Evolutionary conservation across 495 filamentous ascomycete species (phyloP).

Genomic region (Talaromyces borbonicus): DNA sequence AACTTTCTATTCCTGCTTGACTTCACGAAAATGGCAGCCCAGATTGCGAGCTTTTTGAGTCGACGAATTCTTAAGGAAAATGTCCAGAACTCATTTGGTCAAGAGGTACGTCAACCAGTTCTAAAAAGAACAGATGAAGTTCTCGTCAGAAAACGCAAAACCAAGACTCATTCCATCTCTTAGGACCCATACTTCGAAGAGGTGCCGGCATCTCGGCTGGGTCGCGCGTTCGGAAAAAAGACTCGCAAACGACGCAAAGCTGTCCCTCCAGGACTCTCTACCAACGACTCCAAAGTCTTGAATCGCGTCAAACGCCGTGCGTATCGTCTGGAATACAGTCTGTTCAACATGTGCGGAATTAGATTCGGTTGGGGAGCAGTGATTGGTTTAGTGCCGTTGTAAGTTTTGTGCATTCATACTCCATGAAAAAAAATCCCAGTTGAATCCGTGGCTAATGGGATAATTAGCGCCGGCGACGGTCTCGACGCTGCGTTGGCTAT

Average conservation of each 20-base stretch:
- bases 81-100: slow-evolving; percentile 55
- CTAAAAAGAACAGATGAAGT: too few relatives aligned
- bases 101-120: slow-evolving; percentile 57
- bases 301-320: slow-evolving; percentile 71
- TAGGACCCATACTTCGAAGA: slow-evolving; percentile 68
- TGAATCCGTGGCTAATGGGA: slow-evolving; percentile 1
- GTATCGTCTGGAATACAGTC: slow-evolving; percentile 68
- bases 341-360: slow-evolving; percentile 66
- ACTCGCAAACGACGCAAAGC: slow-evolving; percentile 61
- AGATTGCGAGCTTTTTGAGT: slow-evolving; percentile 46
- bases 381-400: slow-evolving; percentile 72
- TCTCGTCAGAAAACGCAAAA: too few relatives aligned
- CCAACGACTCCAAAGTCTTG: slow-evolving; percentile 70
- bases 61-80: slow-evolving; percentile 60
- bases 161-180: not conserved
- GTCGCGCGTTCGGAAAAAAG: slow-evolving; percentile 46
- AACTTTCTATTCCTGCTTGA: too few relatives aligned
- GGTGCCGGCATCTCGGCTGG: slow-evolving; percentile 58
- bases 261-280: slow-evolving; percentile 59
- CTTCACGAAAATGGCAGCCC: slow-evolving; percentile 38
- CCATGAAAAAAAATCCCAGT: not conserved
- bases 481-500: slow-evolving; percentile 51
- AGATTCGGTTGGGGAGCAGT: slow-evolving; percentile 75
- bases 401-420: slow-evolving; percentile 23
- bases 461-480: slow-evolving; percentile 51